phyloP scores from a whole-genome alignment of 345 rosid species.

The Chamaenerion angustifolium region DNA sequence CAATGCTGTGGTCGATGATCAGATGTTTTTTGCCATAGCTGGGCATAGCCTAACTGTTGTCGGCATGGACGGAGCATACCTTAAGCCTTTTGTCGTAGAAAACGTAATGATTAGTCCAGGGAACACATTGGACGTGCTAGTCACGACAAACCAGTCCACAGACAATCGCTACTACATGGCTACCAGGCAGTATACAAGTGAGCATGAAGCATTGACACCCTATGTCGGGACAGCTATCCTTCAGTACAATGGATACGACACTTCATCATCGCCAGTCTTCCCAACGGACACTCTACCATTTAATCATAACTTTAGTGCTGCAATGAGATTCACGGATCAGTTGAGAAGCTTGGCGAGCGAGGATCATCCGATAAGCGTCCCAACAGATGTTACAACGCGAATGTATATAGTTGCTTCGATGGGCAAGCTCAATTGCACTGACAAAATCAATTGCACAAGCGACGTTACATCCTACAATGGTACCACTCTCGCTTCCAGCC shows the following conservation, averaged over 20 bases:
- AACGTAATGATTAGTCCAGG: conserved; percentile 15
- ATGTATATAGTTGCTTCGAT: conserved; percentile 10
- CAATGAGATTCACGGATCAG: conserved; percentile 1
- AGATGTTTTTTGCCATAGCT: conserved; percentile 20
- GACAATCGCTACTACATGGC: conserved; percentile 11
- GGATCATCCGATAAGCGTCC: conserved; percentile 7
- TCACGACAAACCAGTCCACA: conserved; percentile 11
- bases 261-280: not conserved
- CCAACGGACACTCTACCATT: conserved; percentile 8
- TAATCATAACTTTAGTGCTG: conserved; percentile 2
- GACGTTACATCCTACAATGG: too few species aligned
- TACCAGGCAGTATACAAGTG: conserved; percentile 1
- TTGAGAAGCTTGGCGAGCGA: conserved; percentile 10
- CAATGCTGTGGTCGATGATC: conserved; percentile 17
- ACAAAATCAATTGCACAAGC: too few species aligned
- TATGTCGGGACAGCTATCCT: conserved; percentile 10
- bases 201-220: not conserved
- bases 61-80: conserved; percentile 19
- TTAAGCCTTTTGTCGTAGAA: conserved; percentile 9
- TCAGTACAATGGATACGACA: conserved; percentile 6
- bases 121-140: conserved; percentile 16
- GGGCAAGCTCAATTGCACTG: not conserved
- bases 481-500: too few species aligned
- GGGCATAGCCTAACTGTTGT: conserved; percentile 15
- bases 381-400: conserved; percentile 8